Evolutionary conservation across 1,284 basidiomycete species (phyloP).

Genomic region (Ceratobasidium sp.): DNA sequence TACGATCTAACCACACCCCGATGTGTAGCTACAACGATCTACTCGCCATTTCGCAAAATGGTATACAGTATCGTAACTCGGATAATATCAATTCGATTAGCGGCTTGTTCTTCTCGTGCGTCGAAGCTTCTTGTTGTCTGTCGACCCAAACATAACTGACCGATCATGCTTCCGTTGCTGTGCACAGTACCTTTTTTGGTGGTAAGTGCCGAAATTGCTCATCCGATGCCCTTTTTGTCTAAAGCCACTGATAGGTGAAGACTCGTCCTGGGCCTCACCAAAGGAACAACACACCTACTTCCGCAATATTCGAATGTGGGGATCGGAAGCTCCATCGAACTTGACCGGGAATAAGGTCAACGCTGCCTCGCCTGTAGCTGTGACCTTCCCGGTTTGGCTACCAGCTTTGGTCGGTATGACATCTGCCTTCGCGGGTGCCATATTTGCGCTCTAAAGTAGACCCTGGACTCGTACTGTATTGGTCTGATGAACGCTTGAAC

Average conservation of each 20-base stretch:
- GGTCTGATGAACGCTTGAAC: neutral
- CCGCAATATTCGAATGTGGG: slow-evolving; percentile 68
- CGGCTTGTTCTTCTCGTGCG: slow-evolving; percentile 71
- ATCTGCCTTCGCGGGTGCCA: slow-evolving; percentile 19
- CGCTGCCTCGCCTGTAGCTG: slow-evolving; percentile 10
- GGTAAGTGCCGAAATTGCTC: slow-evolving; percentile 50
- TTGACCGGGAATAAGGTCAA: slow-evolving; percentile 41
- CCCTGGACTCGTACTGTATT: slow-evolving; percentile 17
- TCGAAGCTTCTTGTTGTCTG: slow-evolving; percentile 36
- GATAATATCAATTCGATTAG: slow-evolving; percentile 57
- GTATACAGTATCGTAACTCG: slow-evolving; percentile 59
- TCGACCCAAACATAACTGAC: neutral
- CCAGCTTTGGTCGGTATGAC: slow-evolving; percentile 9
- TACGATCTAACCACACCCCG: neutral
- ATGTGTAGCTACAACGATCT: slow-evolving; percentile 61
- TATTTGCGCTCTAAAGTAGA: slow-evolving; percentile 18
- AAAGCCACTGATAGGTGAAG: slow-evolving; percentile 54
- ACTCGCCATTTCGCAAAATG: slow-evolving; percentile 57
- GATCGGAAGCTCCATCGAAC: slow-evolving; percentile 43
- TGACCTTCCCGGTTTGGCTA: slow-evolving; percentile 12
- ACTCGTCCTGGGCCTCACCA: slow-evolving; percentile 68
- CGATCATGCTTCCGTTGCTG: slow-evolving; percentile 8
- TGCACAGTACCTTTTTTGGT: slow-evolving; percentile 70
- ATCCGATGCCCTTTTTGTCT: slow-evolving; percentile 13
- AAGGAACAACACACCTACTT: slow-evolving; percentile 68